Evolutionary conservation across 129 eudicot species (phyloP).

Genomic region (Lactuca saligna): DNA sequence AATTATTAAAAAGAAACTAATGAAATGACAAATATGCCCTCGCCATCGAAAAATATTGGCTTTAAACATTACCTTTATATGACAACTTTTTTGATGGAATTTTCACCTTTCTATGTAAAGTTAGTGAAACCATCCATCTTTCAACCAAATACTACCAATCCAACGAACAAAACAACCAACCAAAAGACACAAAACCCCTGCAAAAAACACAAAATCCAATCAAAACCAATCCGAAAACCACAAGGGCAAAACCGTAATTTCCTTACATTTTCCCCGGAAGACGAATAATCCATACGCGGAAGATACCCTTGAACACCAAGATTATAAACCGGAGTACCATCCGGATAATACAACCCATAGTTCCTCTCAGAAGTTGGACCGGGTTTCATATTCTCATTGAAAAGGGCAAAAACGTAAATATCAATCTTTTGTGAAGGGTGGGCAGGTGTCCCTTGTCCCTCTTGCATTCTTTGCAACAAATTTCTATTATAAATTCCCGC

Average conservation of each 20-base stretch:
- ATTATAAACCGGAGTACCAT: conserved; percentile 79
- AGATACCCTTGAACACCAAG: conserved; percentile 75
- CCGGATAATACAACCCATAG: conserved; percentile 85
- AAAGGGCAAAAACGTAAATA: conserved; percentile 86
- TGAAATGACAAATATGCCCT: conserved; percentile 12
- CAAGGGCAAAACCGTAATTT: conserved; percentile 23
- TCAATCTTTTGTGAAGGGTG: conserved; percentile 67
- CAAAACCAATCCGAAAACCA: background rate
- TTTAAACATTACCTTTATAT: conserved; percentile 39
- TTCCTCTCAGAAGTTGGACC: conserved; percentile 95
- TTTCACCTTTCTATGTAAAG: conserved; percentile 24
- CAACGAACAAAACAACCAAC: conserved; percentile 29
- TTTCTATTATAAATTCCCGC: conserved; percentile 83
- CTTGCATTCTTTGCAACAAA: conserved; percentile 59
- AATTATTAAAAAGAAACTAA: background rate
- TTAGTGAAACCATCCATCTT: conserved; percentile 26
- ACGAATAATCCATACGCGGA: conserved; percentile 67
- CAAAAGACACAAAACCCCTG: conserved; percentile 41
- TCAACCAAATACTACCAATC: conserved; percentile 33
- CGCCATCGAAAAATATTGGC: background rate
- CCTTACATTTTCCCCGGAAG: conserved; percentile 61
- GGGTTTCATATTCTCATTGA: conserved; percentile 83
- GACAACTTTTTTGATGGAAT: conserved; percentile 27
- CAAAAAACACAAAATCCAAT: conserved; percentile 7
- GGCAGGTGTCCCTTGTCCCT: conserved; percentile 77